phyloP scores from a whole-genome alignment of 768 basidiomycete species.

The Mycena epipterygia region DNA sequence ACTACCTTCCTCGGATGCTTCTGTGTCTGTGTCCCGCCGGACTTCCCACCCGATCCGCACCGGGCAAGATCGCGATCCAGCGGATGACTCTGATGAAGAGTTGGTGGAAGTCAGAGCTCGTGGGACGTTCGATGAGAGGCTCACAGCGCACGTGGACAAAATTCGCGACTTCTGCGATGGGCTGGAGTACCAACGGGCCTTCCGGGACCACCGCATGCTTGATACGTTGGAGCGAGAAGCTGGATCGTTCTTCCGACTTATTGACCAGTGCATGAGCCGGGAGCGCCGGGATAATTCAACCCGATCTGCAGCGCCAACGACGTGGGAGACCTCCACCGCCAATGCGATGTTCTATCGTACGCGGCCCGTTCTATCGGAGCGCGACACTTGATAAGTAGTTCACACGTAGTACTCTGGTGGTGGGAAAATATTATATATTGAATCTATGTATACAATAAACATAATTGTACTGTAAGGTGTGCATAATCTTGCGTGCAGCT shows the following conservation, averaged over 20 bases:
- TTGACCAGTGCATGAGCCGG: background rate
- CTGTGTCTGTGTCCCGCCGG: background rate
- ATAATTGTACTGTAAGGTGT: too few relatives aligned
- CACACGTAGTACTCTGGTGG: too few relatives aligned
- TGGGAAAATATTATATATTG: too few relatives aligned
- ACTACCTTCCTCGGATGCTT: background rate
- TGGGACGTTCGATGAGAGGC: conserved; percentile 9
- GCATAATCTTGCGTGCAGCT: too few relatives aligned
- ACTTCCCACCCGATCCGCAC: background rate
- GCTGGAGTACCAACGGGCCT: conserved; percentile 19
- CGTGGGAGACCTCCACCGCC: conserved; percentile 11
- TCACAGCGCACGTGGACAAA: background rate
- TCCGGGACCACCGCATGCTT: conserved; percentile 10
- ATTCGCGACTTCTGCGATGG: conserved; percentile 21
- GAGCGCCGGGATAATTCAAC: conserved; percentile 9
- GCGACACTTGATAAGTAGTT: conserved; percentile 6
- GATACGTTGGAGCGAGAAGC: conserved; percentile 10
- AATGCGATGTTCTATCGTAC: conserved; percentile 24
- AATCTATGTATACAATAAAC: too few relatives aligned
- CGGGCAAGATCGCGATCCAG: background rate
- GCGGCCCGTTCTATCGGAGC: background rate
- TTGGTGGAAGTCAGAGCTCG: background rate
- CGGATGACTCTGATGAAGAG: conserved; percentile 2
- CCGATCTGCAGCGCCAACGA: background rate
- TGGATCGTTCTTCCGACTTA: background rate